Conservation (phyloP, 192 early-diverging fungal genomes). For the Funneliformis geosporum region DNA sequence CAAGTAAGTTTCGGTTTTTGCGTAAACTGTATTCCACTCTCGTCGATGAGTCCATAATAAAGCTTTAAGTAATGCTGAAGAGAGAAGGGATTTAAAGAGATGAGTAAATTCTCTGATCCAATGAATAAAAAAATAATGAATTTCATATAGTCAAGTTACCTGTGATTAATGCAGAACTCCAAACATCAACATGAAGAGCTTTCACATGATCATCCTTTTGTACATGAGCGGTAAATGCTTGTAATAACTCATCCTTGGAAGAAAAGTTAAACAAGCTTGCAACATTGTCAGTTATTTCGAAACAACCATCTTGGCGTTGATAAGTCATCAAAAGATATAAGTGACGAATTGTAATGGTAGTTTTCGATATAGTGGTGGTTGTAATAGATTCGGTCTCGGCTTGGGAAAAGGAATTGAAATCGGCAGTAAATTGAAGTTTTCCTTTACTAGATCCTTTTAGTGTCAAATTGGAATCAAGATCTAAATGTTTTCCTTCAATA, state of each 20-base stretch:
- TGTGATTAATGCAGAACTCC: not conserved
- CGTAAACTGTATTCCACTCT: constrained; percentile 10
- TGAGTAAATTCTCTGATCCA: no score
- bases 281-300: constrained; percentile 3
- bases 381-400: not conserved
- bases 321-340: constrained; percentile 8
- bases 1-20: constrained; percentile 15
- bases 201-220: not conserved
- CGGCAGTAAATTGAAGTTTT: constrained; percentile 57
- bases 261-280: constrained; percentile 23
- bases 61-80: constrained; percentile 17
- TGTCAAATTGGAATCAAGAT: not conserved
- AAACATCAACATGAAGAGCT: not conserved
- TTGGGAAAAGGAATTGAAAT: constrained; percentile 54
- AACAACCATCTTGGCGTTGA: constrained; percentile 26
- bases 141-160: not conserved
- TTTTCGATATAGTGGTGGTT: not conserved
- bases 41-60: constrained; percentile 10
- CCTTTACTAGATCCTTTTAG: constrained; percentile 53
- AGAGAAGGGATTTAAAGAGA: not conserved
- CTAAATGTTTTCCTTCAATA: constrained; percentile 10
- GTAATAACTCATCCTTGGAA: not conserved
- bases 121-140: no score
- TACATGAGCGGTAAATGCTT: not conserved
- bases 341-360: not conserved